phyloP scores from a whole-genome alignment of 805 yeast species.

The Crinitomyces ghanaensis region DNA sequence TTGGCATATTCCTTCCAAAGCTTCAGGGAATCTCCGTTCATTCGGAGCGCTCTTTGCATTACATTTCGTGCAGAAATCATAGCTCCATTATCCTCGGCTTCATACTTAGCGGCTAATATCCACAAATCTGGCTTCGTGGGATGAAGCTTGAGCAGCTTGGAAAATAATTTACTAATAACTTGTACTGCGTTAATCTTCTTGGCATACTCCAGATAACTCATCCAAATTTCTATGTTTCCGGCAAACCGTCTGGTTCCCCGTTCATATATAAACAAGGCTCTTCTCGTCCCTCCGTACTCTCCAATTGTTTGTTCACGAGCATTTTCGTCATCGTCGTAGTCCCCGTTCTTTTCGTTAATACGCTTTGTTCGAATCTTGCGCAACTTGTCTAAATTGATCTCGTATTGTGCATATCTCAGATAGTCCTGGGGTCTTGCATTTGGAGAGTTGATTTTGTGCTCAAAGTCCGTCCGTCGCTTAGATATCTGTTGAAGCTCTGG shows the following conservation, averaged over 20 bases:
- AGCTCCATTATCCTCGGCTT: slow-evolving; percentile 77
- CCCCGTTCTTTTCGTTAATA: slow-evolving; percentile 30
- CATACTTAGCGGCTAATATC: slow-evolving; percentile 92
- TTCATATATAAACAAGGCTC: slow-evolving; percentile 73
- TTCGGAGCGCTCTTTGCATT: slow-evolving; percentile 73
- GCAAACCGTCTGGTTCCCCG: slow-evolving; percentile 76
- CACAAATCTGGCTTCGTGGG: slow-evolving; percentile 87
- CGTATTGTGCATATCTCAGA: slow-evolving; percentile 68
- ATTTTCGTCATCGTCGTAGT: too few species aligned
- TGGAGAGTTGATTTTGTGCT: slow-evolving; percentile 76
- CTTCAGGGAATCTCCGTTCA: slow-evolving; percentile 59
- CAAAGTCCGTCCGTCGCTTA: slow-evolving; percentile 92
- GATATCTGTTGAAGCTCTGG: slow-evolving; percentile 74
- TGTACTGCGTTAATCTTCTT: slow-evolving; percentile 23
- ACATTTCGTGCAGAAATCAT: slow-evolving; percentile 80
- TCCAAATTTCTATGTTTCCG: slow-evolving; percentile 68
- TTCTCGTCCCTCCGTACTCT: slow-evolving; percentile 77
- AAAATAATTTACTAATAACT: slow-evolving; percentile 45
- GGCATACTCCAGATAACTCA: slow-evolving; percentile 51
- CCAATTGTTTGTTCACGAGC: slow-evolving; percentile 32
- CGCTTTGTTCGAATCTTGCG: slow-evolving; percentile 62
- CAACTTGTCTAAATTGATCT: slow-evolving; percentile 63
- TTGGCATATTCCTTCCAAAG: slow-evolving; percentile 83
- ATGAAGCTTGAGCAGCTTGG: slow-evolving; percentile 69
- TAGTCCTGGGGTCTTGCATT: slow-evolving; percentile 73